Evolutionary conservation across 371 early-diverging fungal genomes (phyloP).

Genomic region (Apophysomyces variabilis): DNA sequence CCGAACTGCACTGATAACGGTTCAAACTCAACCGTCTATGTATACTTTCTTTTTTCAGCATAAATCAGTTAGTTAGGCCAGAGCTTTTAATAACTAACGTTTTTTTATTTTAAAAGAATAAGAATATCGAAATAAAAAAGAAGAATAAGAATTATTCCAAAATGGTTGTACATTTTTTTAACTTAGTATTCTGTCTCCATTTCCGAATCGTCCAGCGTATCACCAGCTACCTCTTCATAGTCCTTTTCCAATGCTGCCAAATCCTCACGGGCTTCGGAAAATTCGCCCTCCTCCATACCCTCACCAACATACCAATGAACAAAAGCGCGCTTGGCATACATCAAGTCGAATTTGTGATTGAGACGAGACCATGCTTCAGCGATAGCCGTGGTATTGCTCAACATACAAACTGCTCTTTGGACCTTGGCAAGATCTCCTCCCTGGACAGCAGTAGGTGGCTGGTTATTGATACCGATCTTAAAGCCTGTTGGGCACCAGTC

Average conservation of each 20-base stretch:
- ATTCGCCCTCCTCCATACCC: slow-evolving; percentile 95
- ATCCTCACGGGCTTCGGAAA: slow-evolving; percentile 92
- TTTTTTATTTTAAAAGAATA: too few species aligned
- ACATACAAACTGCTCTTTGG: slow-evolving; percentile 91
- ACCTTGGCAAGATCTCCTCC: slow-evolving; percentile 92
- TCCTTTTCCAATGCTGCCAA: slow-evolving; percentile 99
- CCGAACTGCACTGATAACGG: too few species aligned
- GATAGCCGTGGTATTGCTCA: slow-evolving; percentile 97
- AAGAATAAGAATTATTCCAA: too few species aligned
- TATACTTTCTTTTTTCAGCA: too few species aligned
- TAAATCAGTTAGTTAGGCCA: too few species aligned
- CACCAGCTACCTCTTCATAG: slow-evolving; percentile 97
- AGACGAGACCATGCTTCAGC: slow-evolving; percentile 96
- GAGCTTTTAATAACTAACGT: too few species aligned
- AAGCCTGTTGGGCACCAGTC: slow-evolving; percentile 99
- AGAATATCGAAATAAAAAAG: too few species aligned
- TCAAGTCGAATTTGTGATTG: slow-evolving; percentile 95
- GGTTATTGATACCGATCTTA: slow-evolving; percentile 96
- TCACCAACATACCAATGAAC: slow-evolving; percentile 99
- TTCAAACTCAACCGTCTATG: too few species aligned
- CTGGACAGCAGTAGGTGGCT: slow-evolving; percentile 88
- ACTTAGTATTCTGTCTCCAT: slow-evolving; percentile 43
- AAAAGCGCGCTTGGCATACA: slow-evolving; percentile 98
- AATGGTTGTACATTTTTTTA: background rate
- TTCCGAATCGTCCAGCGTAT: slow-evolving; percentile 82